Percentiles rank a stretch among this genome's conserved stretches.
Evolutionary conservation across 306 rosid genomes (phyloP).

Genomic region (Cucumis hystrix): DNA sequence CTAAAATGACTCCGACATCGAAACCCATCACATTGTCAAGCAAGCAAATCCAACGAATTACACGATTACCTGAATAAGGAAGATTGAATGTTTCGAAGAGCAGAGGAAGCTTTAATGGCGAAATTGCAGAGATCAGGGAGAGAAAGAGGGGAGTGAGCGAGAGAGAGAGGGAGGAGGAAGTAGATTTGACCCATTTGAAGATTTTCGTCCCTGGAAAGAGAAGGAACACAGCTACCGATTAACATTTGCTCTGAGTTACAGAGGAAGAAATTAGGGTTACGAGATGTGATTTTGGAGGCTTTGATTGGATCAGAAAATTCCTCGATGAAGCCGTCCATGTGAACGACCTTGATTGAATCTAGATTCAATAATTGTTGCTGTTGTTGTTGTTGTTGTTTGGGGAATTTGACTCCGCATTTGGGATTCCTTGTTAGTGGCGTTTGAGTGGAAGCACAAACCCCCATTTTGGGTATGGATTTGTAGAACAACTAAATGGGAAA

Average conservation of each 20-base stretch:
- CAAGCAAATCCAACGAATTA: too few relatives aligned
- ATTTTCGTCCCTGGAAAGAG: conserved; percentile 35
- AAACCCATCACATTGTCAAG: neutral
- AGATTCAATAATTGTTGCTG: neutral
- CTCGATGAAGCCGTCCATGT: conserved; percentile 22
- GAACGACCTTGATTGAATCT: conserved; percentile 36
- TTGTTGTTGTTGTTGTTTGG: neutral
- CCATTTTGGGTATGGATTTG: neutral
- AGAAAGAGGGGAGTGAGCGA: conserved; percentile 27
- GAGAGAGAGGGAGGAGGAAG: conserved; percentile 41
- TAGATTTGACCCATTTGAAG: conserved; percentile 58
- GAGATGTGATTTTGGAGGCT: conserved; percentile 27
- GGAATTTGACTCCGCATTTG: neutral
- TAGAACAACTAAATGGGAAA: too few relatives aligned
- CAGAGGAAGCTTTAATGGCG: conserved; percentile 48
- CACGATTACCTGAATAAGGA: neutral
- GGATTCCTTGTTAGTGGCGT: neutral
- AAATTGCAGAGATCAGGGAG: conserved; percentile 49
- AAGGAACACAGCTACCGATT: conserved; percentile 42
- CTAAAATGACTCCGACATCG: neutral
- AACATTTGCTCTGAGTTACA: conserved; percentile 52
- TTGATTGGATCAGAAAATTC: conserved; percentile 32
- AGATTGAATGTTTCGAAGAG: neutral
- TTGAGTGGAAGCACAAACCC: neutral
- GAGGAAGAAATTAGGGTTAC: conserved; percentile 29